phyloP scores from a whole-genome alignment of 169 alveolate species.

The Plasmodium vivax region DNA sequence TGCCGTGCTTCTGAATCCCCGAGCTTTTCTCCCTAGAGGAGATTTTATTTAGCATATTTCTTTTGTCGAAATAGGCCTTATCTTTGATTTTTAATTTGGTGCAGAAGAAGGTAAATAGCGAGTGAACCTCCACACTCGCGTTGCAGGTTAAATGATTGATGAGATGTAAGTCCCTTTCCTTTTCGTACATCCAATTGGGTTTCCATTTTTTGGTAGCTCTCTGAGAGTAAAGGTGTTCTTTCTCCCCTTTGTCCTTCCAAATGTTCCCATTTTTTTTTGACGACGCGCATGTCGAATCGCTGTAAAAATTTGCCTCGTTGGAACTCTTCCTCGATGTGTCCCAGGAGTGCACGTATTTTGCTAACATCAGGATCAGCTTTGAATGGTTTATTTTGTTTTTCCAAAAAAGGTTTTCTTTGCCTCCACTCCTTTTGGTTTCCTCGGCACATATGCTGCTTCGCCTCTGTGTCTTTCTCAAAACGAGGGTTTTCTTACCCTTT shows the following conservation, averaged over 20 bases:
- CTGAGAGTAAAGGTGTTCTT: background rate
- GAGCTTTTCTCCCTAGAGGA: background rate
- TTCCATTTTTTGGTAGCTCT: background rate
- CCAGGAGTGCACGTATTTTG: background rate
- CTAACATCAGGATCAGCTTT: background rate
- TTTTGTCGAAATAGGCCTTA: constrained; percentile 19
- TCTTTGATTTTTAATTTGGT: constrained; percentile 55
- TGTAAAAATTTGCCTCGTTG: background rate
- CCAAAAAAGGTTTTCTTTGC: background rate
- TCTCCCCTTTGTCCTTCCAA: background rate
- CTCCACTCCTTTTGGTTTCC: background rate
- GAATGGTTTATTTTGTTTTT: background rate
- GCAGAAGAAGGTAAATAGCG: constrained; percentile 54
- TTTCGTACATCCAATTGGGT: background rate
- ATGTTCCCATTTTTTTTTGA: background rate
- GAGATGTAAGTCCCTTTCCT: background rate
- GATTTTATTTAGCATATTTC: constrained; percentile 11
- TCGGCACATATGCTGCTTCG: background rate
- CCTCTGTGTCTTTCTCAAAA: constrained; percentile 3
- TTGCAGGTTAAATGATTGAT: constrained; percentile 14
- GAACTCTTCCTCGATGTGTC: background rate
- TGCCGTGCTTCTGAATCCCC: background rate
- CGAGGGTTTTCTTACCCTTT: background rate
- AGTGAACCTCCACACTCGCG: constrained; percentile 15
- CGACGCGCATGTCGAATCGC: background rate